Base-by-base conservation (phyloP, 768 basidiomycete genomes). In the Russula foetens region DNA sequence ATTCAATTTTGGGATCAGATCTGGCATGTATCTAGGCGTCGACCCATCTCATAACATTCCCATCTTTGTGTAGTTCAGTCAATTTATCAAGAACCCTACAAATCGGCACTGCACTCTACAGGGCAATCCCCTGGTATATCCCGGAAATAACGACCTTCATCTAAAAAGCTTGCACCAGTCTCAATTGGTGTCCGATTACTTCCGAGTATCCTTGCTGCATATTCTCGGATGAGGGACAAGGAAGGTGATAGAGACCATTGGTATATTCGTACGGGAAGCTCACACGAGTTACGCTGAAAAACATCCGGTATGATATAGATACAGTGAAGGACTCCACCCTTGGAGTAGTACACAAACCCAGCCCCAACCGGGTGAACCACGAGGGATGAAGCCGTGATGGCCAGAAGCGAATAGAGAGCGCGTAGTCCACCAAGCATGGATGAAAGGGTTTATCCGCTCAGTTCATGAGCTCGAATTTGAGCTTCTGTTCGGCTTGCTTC, bases 401-500 rank as follows among this genome's bases (percentile, higher is more conserved):
- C 45, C 28, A 24, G 44, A 47, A 50, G 50, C 21, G 38, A 50
- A 51, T 38, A 19, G 5, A 21, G 44, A 46, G 43, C 44, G 31
- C 35, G 48, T n/a, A 19, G 33, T 57, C 55, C 26, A 44, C 24
- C 53, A 26, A 35, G 53, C 47, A 56, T 26, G 53, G 35, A 56
- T 19, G 39, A 41, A 29, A 7, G 21, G 23, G 43, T 24, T 33
- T 35, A 15, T 57, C 35, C 49, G 4, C 60, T 62, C 45, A 57
- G 31, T 62, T 62, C 28, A 56, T 51, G 55, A 52, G 28, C 9
- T 57, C 60, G 41, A 62, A 62, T n/a, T 47, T 33, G 28, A 62
- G 28, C 49, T 52, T 57, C 56, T 57, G 44, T 57, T 62, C 60
- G 55, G 54, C 28, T 53, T 62, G 49, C 44, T 52, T 57, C 50